Evolutionary conservation across 495 filamentous ascomycete genomes (phyloP).

Genomic region (Talaromyces wortmannii): DNA sequence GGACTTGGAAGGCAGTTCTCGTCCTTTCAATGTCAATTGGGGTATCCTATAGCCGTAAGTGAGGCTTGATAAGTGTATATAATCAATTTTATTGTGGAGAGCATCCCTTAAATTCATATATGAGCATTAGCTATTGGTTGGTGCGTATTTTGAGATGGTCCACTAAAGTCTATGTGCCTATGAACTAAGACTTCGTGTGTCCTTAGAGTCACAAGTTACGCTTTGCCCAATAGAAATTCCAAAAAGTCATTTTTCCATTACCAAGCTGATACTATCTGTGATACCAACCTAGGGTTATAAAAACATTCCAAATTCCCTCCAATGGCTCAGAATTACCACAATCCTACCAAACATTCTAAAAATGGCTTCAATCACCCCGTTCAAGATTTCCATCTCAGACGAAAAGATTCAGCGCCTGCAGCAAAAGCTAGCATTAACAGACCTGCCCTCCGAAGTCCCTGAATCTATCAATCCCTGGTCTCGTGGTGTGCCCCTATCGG

Average conservation of each 20-base stretch:
- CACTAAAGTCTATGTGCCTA: background rate
- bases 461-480: slow-evolving; percentile 25
- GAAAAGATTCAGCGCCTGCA: slow-evolving; percentile 24
- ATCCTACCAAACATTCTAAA: background rate
- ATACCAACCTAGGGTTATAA: no score
- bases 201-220: background rate
- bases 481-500: slow-evolving; percentile 29
- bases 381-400: slow-evolving; percentile 30
- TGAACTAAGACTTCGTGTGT: background rate
- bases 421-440: slow-evolving; percentile 26
- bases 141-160: background rate
- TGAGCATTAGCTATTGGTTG: background rate
- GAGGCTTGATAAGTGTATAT: background rate
- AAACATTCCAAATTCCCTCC: no score
- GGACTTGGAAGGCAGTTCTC: background rate
- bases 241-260: background rate
- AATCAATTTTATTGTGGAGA: background rate
- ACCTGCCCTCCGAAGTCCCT: slow-evolving; percentile 29
- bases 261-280: no score
- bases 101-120: background rate
- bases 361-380: slow-evolving; percentile 10
- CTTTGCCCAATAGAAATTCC: background rate
- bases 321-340: no score
- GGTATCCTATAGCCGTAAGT: background rate
- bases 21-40: background rate